phyloP scores from a whole-genome alignment of 2,329 filamentous ascomycete genomes.

The Colletotrichum chrysophilum region DNA sequence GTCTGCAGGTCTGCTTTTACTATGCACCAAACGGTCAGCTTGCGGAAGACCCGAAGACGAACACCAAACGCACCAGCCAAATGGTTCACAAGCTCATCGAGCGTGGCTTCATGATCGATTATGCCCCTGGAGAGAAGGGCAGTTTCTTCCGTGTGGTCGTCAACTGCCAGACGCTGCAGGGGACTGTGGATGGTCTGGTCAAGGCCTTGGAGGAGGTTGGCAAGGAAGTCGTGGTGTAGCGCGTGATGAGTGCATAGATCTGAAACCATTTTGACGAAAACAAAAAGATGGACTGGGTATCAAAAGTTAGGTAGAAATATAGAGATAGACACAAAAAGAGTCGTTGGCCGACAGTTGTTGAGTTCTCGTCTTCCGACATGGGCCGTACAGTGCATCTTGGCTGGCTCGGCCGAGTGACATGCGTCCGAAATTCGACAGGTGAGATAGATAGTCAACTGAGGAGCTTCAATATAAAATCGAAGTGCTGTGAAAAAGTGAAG shows the following conservation, averaged over 20 bases:
- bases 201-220: constrained; percentile 57
- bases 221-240: constrained; percentile 25
- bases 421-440: neutral
- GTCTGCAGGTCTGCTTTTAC: constrained; percentile 95
- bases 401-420: neutral
- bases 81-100: constrained; percentile 54
- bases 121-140: constrained; percentile 60
- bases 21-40: constrained; percentile 67
- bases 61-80: constrained; percentile 53
- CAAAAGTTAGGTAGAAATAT: neutral
- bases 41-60: constrained; percentile 43
- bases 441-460: neutral
- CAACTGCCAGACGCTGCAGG: constrained; percentile 58
- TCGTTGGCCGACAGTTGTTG: neutral
- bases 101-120: constrained; percentile 66
- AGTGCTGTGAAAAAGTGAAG: neutral
- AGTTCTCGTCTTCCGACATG: neutral
- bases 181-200: constrained; percentile 59
- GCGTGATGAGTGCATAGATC: neutral
- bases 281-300: neutral
- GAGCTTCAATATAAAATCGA: neutral
- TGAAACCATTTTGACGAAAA: neutral
- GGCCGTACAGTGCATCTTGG: neutral
- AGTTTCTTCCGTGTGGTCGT: constrained; percentile 66
- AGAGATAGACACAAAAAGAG: neutral